A percentile compares a stretch with the other conserved stretches of the same genome.
phyloP scores from a whole-genome alignment of 2,329 filamentous ascomycete species.

The Dothideomycetes sp. region DNA sequence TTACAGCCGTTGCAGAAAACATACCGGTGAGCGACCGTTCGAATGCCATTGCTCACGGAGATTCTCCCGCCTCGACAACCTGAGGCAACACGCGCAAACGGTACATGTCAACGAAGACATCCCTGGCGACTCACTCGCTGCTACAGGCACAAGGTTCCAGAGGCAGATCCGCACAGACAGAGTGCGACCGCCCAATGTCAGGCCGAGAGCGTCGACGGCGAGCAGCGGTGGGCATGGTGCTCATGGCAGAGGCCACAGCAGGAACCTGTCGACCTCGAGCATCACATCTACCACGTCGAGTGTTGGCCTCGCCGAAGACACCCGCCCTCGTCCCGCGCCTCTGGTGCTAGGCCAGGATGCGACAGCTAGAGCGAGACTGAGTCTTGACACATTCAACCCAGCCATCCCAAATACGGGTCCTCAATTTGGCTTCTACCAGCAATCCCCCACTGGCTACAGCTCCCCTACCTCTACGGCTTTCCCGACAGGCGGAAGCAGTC shows the following conservation, averaged over 20 bases:
- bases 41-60: slow-evolving; percentile 89
- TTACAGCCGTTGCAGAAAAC: slow-evolving; percentile 59
- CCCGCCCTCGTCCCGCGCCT: slow-evolving; percentile 66
- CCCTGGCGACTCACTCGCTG: slow-evolving; percentile 83
- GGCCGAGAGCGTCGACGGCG: slow-evolving; percentile 68
- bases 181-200: slow-evolving; percentile 61
- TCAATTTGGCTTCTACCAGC: slow-evolving; percentile 55
- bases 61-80: slow-evolving; percentile 89
- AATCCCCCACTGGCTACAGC: slow-evolving; percentile 64
- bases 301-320: slow-evolving; percentile 56
- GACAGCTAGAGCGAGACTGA: slow-evolving; percentile 49
- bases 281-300: slow-evolving; percentile 67
- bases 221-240: slow-evolving; percentile 55
- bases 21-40: slow-evolving; percentile 93
- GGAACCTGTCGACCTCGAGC: slow-evolving; percentile 81
- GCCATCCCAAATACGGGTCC: slow-evolving; percentile 55
- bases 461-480: slow-evolving; percentile 80
- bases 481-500: slow-evolving; percentile 66
- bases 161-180: slow-evolving; percentile 83
- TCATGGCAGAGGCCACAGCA: slow-evolving; percentile 67
- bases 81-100: slow-evolving; percentile 86
- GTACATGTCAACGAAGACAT: slow-evolving; percentile 98
- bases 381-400: slow-evolving; percentile 54
- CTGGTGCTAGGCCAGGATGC: slow-evolving; percentile 72
- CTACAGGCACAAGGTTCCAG: slow-evolving; percentile 84